Conservation (phyloP, 768 basidiomycete species). For the Daedaleopsis nitida region DNA sequence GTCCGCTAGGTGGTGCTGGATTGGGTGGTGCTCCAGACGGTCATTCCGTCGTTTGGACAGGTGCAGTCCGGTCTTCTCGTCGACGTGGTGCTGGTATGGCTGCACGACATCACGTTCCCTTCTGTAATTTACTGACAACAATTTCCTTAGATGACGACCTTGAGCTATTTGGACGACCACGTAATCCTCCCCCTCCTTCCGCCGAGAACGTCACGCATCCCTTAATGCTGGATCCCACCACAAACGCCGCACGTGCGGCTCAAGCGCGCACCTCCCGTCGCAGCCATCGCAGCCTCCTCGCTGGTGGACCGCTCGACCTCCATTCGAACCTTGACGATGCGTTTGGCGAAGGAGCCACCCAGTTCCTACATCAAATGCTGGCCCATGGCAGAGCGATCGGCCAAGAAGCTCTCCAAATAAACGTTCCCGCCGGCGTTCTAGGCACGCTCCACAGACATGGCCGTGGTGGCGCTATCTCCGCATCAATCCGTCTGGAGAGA, state of each 20-base stretch:
- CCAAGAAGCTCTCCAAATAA: slow-evolving; percentile 74
- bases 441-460: slow-evolving; percentile 57
- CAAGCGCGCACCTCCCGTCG: slow-evolving; percentile 55
- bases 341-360: slow-evolving; percentile 78
- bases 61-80: slow-evolving; percentile 51
- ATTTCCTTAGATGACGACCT: slow-evolving; percentile 48
- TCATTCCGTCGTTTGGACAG: slow-evolving; percentile 30
- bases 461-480: slow-evolving; percentile 45
- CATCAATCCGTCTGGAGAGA: slow-evolving; percentile 67
- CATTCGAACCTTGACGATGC: slow-evolving; percentile 61
- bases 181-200: slow-evolving; percentile 52
- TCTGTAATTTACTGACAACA: background rate
- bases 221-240: slow-evolving; percentile 67
- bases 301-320: slow-evolving; percentile 30
- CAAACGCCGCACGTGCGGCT: slow-evolving; percentile 45
- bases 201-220: slow-evolving; percentile 81
- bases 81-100: slow-evolving; percentile 47
- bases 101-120: background rate
- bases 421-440: slow-evolving; percentile 67
- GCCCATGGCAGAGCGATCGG: slow-evolving; percentile 52
- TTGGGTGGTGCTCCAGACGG: slow-evolving; percentile 39
- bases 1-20: slow-evolving; percentile 4
- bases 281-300: slow-evolving; percentile 52
- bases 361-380: slow-evolving; percentile 83
- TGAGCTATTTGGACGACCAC: slow-evolving; percentile 64